phyloP scores from a whole-genome alignment of 495 filamentous ascomycete genomes.

The Podospora bellae-mahoneyi region DNA sequence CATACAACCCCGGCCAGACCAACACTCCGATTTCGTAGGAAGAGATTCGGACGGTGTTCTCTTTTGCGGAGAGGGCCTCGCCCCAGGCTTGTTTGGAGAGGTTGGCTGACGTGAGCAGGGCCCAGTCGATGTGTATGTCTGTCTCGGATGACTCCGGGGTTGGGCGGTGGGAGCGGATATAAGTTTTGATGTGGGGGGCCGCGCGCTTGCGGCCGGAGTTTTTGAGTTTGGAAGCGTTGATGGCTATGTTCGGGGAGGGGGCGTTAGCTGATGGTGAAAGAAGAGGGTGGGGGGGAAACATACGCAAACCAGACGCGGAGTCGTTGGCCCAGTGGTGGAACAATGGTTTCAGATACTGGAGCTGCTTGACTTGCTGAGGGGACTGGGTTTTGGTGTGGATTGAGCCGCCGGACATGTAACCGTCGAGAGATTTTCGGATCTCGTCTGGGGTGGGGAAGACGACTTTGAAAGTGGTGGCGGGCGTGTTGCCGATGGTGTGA shows the following conservation, averaged over 20 bases:
- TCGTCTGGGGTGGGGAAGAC: conserved; percentile 79
- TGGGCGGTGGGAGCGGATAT: conserved; percentile 58
- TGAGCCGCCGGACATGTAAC: conserved; percentile 71
- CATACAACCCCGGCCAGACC: conserved; percentile 74
- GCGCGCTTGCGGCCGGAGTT: conserved; percentile 65
- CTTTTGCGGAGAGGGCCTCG: conserved; percentile 43
- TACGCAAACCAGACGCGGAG: conserved; percentile 6
- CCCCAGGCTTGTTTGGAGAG: conserved; percentile 91
- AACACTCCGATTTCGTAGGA: conserved; percentile 87
- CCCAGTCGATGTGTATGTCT: background rate
- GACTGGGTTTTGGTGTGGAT: conserved; percentile 79
- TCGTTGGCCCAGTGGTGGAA: conserved; percentile 68
- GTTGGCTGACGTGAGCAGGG: conserved; percentile 5
- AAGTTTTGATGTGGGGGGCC: conserved; percentile 90
- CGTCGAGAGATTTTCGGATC: conserved; percentile 74
- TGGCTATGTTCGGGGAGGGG: background rate
- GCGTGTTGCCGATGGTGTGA: conserved; percentile 37
- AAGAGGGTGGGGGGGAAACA: background rate
- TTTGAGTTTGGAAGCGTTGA: conserved; percentile 1
- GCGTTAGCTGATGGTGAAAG: background rate
- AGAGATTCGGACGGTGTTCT: conserved; percentile 62
- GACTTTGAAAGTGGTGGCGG: conserved; percentile 44
- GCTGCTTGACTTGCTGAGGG: conserved; percentile 65
- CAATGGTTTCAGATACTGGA: conserved; percentile 67
- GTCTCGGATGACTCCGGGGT: background rate